These are phyloP conservation scores for Pseudogymnoascus sp. DNA, from an alignment of 2,329 filamentous ascomycete genomes.

Conservation along the genomic window DNA sequence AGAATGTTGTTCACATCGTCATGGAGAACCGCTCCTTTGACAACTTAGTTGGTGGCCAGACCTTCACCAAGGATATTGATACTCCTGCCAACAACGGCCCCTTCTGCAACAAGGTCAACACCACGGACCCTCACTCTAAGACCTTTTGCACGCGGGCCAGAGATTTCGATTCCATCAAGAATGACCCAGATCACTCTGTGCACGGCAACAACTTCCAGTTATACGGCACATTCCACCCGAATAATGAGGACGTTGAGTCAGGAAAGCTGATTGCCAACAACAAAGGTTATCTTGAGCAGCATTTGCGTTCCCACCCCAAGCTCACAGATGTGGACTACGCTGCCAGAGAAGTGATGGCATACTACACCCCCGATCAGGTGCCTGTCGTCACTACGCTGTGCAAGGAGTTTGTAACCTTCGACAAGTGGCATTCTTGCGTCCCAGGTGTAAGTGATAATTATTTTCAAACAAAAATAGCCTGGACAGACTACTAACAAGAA, in stretches of 20 bases:
- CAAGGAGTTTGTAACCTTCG: slow-evolving; percentile 37
- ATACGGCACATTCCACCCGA: slow-evolving; percentile 32
- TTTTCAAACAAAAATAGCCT: background rate
- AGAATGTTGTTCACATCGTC: slow-evolving; percentile 40
- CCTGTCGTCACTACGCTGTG: slow-evolving; percentile 34
- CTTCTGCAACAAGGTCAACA: slow-evolving; percentile 31
- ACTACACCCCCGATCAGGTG: slow-evolving; percentile 34
- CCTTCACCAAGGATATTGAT: slow-evolving; percentile 30
- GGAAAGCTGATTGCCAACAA: slow-evolving; percentile 23
- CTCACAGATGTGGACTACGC: slow-evolving; percentile 29
- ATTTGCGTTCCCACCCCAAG: slow-evolving; percentile 29
- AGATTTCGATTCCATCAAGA: slow-evolving; percentile 14
- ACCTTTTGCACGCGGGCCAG: background rate
- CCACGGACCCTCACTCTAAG: slow-evolving; percentile 12
- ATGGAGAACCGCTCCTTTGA: slow-evolving; percentile 35
- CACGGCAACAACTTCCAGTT: slow-evolving; percentile 26
- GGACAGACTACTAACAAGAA: slow-evolving; percentile 6
- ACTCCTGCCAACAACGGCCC: slow-evolving; percentile 29
- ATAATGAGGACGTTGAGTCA: slow-evolving; percentile 18
- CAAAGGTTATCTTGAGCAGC: slow-evolving; percentile 36
- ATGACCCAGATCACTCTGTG: slow-evolving; percentile 36
- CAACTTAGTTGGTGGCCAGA: slow-evolving; percentile 33
- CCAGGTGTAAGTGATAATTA: slow-evolving; percentile 31
- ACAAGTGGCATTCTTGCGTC: slow-evolving; percentile 36
- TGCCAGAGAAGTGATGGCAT: slow-evolving; percentile 34